These are phyloP conservation scores for Penicillium malachiteum DNA, from an alignment of 495 filamentous ascomycete genomes.

Conservation along the genomic window DNA sequence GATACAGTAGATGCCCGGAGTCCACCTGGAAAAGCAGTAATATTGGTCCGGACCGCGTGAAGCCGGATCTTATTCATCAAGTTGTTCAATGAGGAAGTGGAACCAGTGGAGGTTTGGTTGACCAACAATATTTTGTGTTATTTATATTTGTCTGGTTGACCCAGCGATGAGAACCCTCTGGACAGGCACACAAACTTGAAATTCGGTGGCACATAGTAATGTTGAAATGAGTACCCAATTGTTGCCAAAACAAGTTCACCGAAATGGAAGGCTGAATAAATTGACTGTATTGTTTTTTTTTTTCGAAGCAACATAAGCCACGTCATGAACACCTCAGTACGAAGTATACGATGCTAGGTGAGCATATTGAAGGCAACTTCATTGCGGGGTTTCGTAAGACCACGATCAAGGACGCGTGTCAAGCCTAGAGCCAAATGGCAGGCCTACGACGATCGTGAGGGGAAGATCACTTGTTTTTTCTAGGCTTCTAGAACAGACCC, in stretches of 20 bases:
- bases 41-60: constrained; percentile 17
- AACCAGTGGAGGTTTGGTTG: not conserved
- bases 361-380: not conserved
- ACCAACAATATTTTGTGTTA: constrained; percentile 15
- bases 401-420: constrained; percentile 15
- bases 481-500: constrained; percentile 10
- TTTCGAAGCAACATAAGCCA: too few relatives aligned
- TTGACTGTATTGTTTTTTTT: too few relatives aligned
- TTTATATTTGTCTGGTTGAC: constrained; percentile 15
- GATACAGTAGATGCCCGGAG: too few relatives aligned
- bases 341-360: too few relatives aligned
- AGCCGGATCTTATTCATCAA: constrained; percentile 12
- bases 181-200: constrained; percentile 2
- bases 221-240: not conserved
- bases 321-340: too few relatives aligned
- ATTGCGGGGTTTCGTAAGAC: constrained; percentile 4
- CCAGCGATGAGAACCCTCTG: constrained; percentile 4
- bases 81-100: constrained; percentile 8
- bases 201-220: not conserved
- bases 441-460: constrained; percentile 7
- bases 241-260: not conserved
- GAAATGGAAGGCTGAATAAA: too few relatives aligned
- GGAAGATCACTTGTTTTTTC: constrained; percentile 5
- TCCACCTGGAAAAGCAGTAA: constrained; percentile 3
- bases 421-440: constrained; percentile 3